Conservation (phyloP, 1,139 yeast genomes). For the Candida sp. region DNA sequence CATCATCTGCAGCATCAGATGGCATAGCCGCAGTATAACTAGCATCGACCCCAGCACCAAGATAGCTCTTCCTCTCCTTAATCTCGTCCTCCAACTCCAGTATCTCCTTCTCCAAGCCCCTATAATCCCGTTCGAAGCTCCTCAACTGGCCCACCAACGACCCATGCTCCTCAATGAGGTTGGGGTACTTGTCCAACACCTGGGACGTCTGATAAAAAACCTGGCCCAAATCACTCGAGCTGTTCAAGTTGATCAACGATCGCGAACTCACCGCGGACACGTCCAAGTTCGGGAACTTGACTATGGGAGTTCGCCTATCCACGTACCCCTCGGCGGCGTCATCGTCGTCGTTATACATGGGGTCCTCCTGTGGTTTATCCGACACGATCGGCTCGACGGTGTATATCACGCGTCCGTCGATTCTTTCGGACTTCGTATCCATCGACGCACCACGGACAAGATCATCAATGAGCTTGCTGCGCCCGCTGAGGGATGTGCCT, state of each 20-base stretch:
- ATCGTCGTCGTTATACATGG: not conserved
- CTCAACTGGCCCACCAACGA: constrained; percentile 24
- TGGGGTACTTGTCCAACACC: constrained; percentile 32
- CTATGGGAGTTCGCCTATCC: constrained; percentile 23
- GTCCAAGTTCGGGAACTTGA: constrained; percentile 17
- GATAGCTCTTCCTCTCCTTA: constrained; percentile 30
- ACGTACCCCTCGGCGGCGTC: constrained; percentile 19
- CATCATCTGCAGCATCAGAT: constrained; percentile 13
- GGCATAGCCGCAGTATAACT: constrained; percentile 20
- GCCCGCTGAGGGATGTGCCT: not conserved
- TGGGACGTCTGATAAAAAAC: constrained; percentile 24
- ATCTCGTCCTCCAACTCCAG: constrained; percentile 28
- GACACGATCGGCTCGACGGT: constrained; percentile 1
- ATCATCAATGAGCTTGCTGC: not conserved
- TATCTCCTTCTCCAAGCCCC: constrained; percentile 27
- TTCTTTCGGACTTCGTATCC: constrained; percentile 33
- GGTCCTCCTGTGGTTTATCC: not conserved
- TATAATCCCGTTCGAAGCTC: constrained; percentile 25
- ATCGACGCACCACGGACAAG: constrained; percentile 3
- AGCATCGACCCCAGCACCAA: constrained; percentile 29
- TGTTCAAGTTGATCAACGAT: constrained; percentile 1
- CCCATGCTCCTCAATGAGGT: constrained; percentile 27
- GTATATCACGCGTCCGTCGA: constrained; percentile 41
- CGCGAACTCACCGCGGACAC: not conserved
- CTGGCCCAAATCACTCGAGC: constrained; percentile 18